These are phyloP conservation scores for Geosiphon pyriformis DNA, from an alignment of 192 early-diverging fungal species.

Conservation along the genomic window DNA sequence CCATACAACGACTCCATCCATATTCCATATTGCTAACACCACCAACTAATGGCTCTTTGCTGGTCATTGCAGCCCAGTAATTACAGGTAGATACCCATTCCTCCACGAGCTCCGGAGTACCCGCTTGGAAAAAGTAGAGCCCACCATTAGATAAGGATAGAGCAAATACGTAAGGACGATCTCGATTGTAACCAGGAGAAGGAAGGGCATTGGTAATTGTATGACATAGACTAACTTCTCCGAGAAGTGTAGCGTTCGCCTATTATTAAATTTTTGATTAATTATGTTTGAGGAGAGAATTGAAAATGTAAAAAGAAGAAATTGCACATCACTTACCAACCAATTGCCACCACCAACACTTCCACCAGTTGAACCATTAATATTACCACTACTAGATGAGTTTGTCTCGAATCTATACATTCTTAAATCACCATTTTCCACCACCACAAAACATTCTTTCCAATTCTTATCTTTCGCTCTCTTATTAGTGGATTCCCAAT, in stretches of 20 bases:
- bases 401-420: slow-evolving; percentile 70
- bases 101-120: slow-evolving; percentile 59
- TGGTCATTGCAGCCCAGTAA: slow-evolving; percentile 89
- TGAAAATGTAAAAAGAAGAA: slow-evolving; percentile 7
- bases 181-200: slow-evolving; percentile 75
- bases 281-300: background rate
- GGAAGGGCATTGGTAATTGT: slow-evolving; percentile 79
- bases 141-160: slow-evolving; percentile 74
- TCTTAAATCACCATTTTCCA: slow-evolving; percentile 70
- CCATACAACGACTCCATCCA: slow-evolving; percentile 71
- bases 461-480: slow-evolving; percentile 84
- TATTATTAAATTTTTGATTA: slow-evolving; percentile 16
- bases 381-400: background rate
- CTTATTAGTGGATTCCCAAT: slow-evolving; percentile 66
- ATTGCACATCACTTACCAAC: slow-evolving; percentile 37
- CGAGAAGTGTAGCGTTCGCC: slow-evolving; percentile 35
- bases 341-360: slow-evolving; percentile 23
- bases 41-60: slow-evolving; percentile 84
- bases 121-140: slow-evolving; percentile 88
- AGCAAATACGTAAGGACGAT: slow-evolving; percentile 79
- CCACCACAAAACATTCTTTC: slow-evolving; percentile 72
- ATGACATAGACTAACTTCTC: slow-evolving; percentile 63
- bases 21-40: slow-evolving; percentile 89
- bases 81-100: slow-evolving; percentile 89
- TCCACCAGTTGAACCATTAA: background rate